A percentile compares a stretch with the other conserved stretches of the same genome.
Evolutionary conservation across 768 basidiomycete species (phyloP).

Genomic region (Sarcodon aspratus): DNA sequence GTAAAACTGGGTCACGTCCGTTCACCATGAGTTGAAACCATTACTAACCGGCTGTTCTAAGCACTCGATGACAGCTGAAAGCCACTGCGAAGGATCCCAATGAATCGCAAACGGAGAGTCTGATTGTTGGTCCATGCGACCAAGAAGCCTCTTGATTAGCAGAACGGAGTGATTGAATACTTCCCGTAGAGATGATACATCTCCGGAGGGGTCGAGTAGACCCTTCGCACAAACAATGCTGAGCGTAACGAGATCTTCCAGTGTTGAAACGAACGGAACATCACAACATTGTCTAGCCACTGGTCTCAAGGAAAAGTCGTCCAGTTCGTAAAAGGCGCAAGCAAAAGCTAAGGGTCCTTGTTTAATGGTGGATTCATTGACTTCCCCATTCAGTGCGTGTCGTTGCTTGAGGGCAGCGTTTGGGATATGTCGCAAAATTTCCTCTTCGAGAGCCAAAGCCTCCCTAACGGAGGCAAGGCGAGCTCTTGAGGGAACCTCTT

Average conservation of each 20-base stretch:
- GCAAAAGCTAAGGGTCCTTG: constrained; percentile 33
- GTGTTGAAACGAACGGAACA: constrained; percentile 43
- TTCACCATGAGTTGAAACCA: background rate
- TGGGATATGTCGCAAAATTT: constrained; percentile 11
- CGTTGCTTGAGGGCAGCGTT: constrained; percentile 7
- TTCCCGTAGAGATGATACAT: constrained; percentile 28
- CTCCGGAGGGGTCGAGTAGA: constrained; percentile 20
- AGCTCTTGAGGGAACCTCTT: constrained; percentile 1
- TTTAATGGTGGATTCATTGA: background rate
- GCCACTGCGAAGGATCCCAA: constrained; percentile 64
- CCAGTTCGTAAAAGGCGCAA: constrained; percentile 47
- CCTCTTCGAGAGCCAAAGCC: constrained; percentile 9
- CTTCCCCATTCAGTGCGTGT: constrained; percentile 5
- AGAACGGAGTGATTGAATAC: constrained; percentile 40
- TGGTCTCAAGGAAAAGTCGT: constrained; percentile 1
- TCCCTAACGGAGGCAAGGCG: background rate
- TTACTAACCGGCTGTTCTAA: constrained; percentile 44
- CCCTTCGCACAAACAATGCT: constrained; percentile 20
- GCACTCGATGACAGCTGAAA: constrained; percentile 36
- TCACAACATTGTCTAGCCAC: constrained; percentile 13
- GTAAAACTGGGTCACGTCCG: background rate
- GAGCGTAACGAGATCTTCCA: constrained; percentile 42
- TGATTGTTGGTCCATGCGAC: constrained; percentile 23
- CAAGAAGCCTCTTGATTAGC: constrained; percentile 39
- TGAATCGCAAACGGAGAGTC: constrained; percentile 23